Evolutionary conservation across 495 filamentous ascomycete species (phyloP), one percentile per base, ranked within the genome.

Genomic region (Aspergillus olivimuriae): DNA sequence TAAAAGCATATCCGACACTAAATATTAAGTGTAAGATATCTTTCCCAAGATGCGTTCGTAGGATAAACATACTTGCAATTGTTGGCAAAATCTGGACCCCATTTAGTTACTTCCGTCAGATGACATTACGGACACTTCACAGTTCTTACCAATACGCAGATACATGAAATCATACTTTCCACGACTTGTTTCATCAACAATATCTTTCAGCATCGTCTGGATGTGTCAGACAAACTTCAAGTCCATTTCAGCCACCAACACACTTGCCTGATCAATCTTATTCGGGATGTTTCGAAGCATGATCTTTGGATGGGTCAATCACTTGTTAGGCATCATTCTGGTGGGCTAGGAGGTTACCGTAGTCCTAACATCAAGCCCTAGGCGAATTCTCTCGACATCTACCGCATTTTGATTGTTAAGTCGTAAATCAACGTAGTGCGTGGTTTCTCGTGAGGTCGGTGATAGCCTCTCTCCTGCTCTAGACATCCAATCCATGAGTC

Each of bases 231-330:
- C n/a, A n/a, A n/a, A n/a, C n/a, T n/a, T n/a, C n/a, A n/a, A n/a
- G n/a, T n/a, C n/a, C n/a, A n/a, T n/a, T n/a, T n/a, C n/a, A n/a
- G n/a, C n/a, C n/a, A n/a, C n/a, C n/a, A n/a, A n/a, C n/a, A n/a
- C n/a, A 42, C 60, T 45, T 53, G 83, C 82, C 64, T 86, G 82
- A 45, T 87, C 80, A 47, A 96, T 81, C 55, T 87, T 86, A 64
- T 94, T 95, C 4, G 92, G 92, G 41, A 97, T 92, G 56, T 97
- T 96, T 7, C 91, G 83, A 19, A 96, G 69, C 92, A 98, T 98
- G 45, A 98, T 83, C 87, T 94, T 49, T 39, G 42, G 12, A 9
- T 43, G 21, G n/a, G 42, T 58, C 41, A 61, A 39, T 37, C 44
- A 62, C 40, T 28, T 47, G 5, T 19, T 21, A 3, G 40, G 21